Conservation (phyloP, 2,329 filamentous ascomycete genomes). For the Geoglossum cookeanum region DNA sequence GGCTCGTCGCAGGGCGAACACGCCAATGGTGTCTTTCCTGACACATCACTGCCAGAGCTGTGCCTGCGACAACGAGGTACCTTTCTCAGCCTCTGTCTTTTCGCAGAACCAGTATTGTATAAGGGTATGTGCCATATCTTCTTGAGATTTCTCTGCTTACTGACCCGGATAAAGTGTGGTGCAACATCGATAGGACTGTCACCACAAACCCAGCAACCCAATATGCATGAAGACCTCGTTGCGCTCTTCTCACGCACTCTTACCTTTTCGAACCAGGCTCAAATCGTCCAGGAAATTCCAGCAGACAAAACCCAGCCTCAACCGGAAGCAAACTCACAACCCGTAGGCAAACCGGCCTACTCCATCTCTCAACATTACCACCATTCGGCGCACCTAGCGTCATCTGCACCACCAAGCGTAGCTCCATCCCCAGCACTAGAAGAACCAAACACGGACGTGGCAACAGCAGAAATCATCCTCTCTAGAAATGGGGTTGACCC, state of each 20-base stretch:
- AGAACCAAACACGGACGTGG: constrained; percentile 27
- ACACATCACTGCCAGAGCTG: constrained; percentile 21
- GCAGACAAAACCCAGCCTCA: constrained; percentile 14
- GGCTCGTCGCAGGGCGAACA: not conserved
- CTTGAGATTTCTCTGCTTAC: not conserved
- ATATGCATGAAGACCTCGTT: constrained; percentile 61
- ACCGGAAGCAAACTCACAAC: constrained; percentile 19
- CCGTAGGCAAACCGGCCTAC: constrained; percentile 36
- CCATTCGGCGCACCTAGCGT: constrained; percentile 50
- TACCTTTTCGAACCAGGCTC: constrained; percentile 31
- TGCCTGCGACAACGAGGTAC: constrained; percentile 20
- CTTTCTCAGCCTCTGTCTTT: constrained; percentile 18
- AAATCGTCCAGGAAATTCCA: constrained; percentile 16
- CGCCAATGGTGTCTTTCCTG: not conserved
- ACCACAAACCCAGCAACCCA: not conserved
- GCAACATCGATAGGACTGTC: constrained; percentile 17
- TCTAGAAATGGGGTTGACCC: constrained; percentile 51
- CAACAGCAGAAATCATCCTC: constrained; percentile 38
- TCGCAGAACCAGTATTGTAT: constrained; percentile 21
- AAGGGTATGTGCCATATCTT: constrained; percentile 18
- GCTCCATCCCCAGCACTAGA: constrained; percentile 32
- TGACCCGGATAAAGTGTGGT: constrained; percentile 23
- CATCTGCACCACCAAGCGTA: constrained; percentile 20
- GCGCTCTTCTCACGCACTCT: constrained; percentile 60
- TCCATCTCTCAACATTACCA: constrained; percentile 68